Evolutionary conservation across 1,139 yeast genomes (phyloP).

Genomic region (Blastobotrys illinoisensis): DNA sequence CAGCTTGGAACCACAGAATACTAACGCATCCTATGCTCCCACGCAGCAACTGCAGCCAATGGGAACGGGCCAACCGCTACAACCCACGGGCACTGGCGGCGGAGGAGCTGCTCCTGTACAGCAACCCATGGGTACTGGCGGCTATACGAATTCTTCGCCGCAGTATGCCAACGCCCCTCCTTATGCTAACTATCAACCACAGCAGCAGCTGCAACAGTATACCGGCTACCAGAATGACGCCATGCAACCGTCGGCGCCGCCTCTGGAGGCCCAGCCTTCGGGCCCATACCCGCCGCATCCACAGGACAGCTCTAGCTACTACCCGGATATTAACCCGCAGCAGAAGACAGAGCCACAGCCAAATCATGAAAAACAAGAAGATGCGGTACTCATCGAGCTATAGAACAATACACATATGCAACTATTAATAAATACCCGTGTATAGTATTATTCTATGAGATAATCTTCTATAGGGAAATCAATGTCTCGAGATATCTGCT

Average conservation of each 20-base stretch:
- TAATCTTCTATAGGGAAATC: conserved; percentile 52
- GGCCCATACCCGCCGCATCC: background rate
- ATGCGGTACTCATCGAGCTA: conserved; percentile 28
- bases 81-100: background rate
- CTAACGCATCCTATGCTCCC: background rate
- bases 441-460: conserved; percentile 32
- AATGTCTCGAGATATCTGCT: conserved; percentile 47
- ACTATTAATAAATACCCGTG: background rate
- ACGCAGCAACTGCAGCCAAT: background rate
- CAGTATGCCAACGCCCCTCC: background rate
- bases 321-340: conserved; percentile 2
- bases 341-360: conserved; percentile 14
- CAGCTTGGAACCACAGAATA: background rate
- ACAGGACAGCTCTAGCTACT: background rate
- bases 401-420: conserved; percentile 12
- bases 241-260: background rate
- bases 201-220: conserved; percentile 1
- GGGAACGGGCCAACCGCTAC: background rate
- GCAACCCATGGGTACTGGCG: background rate
- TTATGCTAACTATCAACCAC: conserved; percentile 1
- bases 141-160: background rate
- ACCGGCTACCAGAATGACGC: background rate
- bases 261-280: conserved; percentile 6
- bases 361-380: conserved; percentile 5
- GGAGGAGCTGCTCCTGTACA: background rate